A percentile compares a stretch with the other conserved stretches of the same genome.
phyloP scores from a whole-genome alignment of 176 grass and related monocot species.

The Raddia guianensis region DNA sequence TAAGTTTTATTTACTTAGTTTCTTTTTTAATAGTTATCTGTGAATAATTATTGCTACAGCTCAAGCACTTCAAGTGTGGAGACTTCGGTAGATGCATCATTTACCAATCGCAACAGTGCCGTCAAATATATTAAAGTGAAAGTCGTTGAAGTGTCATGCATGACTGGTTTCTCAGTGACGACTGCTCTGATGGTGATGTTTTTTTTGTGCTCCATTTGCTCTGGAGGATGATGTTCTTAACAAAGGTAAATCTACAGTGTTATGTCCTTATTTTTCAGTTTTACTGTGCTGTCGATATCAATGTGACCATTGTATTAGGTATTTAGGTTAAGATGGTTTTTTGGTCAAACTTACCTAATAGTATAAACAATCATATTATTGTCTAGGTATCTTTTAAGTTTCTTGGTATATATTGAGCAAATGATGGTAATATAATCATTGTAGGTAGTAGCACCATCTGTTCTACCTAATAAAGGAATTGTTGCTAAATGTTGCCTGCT shows the following conservation, averaged over 20 bases:
- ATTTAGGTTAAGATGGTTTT: too few species aligned
- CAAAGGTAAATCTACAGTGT: constrained; percentile 60
- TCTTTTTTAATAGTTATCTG: not conserved
- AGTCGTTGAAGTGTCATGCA: constrained; percentile 38
- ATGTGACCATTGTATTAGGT: too few species aligned
- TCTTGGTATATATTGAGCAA: too few species aligned
- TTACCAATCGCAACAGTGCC: constrained; percentile 36
- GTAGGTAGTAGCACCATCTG: too few species aligned
- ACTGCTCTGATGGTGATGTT: constrained; percentile 66
- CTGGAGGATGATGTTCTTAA: constrained; percentile 45
- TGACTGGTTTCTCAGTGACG: constrained; percentile 52
- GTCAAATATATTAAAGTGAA: constrained; percentile 47
- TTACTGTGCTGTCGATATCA: too few species aligned
- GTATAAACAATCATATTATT: too few species aligned
- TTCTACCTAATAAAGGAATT: too few species aligned
- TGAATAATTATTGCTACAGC: constrained; percentile 52
- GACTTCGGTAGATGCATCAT: constrained; percentile 53
- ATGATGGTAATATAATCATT: too few species aligned
- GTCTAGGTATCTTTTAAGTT: too few species aligned
- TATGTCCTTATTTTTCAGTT: constrained; percentile 37
- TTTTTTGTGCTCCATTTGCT: constrained; percentile 54
- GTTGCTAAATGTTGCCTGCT: too few species aligned
- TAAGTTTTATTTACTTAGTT: too few species aligned
- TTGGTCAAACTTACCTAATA: too few species aligned
- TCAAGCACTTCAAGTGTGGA: constrained; percentile 77